These are phyloP conservation scores for Elaeagnus macrophylla DNA, from an alignment of 306 rosid species.

Conservation along the genomic window DNA sequence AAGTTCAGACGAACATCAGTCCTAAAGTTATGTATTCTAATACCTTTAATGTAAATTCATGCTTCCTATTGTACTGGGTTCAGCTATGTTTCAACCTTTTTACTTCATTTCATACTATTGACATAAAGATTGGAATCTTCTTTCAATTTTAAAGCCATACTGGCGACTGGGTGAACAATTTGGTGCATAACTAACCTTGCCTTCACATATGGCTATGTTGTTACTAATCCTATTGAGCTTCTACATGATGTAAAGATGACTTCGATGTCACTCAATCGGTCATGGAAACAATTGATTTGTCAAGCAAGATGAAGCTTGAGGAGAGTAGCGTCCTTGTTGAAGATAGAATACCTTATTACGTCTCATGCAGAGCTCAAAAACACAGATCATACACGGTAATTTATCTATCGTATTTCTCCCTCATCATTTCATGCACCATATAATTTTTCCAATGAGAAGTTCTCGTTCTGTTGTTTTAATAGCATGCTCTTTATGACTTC, in stretches of 20 bases:
- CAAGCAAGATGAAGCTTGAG: conserved; percentile 32
- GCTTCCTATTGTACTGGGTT: too few species aligned
- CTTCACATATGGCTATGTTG: not conserved
- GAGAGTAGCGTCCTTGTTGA: conserved; percentile 45
- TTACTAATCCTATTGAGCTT: conserved; percentile 12
- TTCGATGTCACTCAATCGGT: conserved; percentile 22
- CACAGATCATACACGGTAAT: conserved; percentile 74
- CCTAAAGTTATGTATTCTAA: too few species aligned
- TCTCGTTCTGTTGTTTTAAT: not conserved
- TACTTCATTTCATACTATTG: too few species aligned
- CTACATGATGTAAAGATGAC: conserved; percentile 30
- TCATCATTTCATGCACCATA: not conserved
- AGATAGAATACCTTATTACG: conserved; percentile 44
- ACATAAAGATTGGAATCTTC: too few species aligned
- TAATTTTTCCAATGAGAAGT: not conserved
- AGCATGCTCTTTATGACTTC: not conserved
- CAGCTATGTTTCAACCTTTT: too few species aligned
- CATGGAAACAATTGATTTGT: conserved; percentile 54
- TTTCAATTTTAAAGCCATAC: too few species aligned
- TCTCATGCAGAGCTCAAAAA: conserved; percentile 46
- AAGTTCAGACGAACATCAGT: too few species aligned
- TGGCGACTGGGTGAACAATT: not conserved
- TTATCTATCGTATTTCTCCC: conserved; percentile 9
- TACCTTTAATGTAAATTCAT: too few species aligned
- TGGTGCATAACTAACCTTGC: not conserved